phyloP scores from a whole-genome alignment of 1,284 basidiomycete genomes.

The Inonotus obliquus region DNA sequence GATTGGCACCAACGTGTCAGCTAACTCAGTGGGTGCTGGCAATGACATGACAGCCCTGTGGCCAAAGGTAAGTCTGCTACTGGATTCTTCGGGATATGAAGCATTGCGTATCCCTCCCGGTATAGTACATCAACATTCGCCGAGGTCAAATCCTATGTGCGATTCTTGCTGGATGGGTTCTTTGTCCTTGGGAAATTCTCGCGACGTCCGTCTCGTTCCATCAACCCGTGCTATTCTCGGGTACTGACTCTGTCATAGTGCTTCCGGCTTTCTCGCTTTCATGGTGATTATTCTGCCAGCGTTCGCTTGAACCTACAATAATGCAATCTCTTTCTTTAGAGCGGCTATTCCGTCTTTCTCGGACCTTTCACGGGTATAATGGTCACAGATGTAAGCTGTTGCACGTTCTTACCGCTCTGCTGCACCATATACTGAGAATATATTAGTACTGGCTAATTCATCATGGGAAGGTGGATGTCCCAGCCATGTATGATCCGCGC shows the following conservation, averaged over 20 bases:
- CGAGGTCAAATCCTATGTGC: constrained; percentile 73
- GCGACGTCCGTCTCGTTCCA: constrained; percentile 26
- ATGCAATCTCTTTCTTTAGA: constrained; percentile 27
- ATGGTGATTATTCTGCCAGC: constrained; percentile 30
- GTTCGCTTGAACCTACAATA: not conserved
- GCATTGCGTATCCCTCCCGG: constrained; percentile 5
- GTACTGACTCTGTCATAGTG: constrained; percentile 29
- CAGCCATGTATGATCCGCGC: constrained; percentile 64
- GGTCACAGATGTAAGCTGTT: constrained; percentile 55
- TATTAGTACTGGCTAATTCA: constrained; percentile 66
- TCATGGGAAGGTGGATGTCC: constrained; percentile 57
- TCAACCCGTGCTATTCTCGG: constrained; percentile 16
- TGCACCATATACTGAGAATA: not conserved
- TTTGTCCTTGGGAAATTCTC: constrained; percentile 58
- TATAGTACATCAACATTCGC: constrained; percentile 64
- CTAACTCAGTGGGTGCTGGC: constrained; percentile 71
- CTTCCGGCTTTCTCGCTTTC: constrained; percentile 45
- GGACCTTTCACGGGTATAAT: constrained; percentile 72
- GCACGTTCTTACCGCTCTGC: not conserved
- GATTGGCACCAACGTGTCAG: constrained; percentile 74
- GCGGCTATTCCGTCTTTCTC: constrained; percentile 70
- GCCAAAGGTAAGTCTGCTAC: constrained; percentile 32
- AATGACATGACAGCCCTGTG: constrained; percentile 72
- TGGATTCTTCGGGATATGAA: not conserved
- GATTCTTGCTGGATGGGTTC: constrained; percentile 62